phyloP scores from a whole-genome alignment of 2,329 filamentous ascomycete species.

The Ceratocystis eucalypticola region DNA sequence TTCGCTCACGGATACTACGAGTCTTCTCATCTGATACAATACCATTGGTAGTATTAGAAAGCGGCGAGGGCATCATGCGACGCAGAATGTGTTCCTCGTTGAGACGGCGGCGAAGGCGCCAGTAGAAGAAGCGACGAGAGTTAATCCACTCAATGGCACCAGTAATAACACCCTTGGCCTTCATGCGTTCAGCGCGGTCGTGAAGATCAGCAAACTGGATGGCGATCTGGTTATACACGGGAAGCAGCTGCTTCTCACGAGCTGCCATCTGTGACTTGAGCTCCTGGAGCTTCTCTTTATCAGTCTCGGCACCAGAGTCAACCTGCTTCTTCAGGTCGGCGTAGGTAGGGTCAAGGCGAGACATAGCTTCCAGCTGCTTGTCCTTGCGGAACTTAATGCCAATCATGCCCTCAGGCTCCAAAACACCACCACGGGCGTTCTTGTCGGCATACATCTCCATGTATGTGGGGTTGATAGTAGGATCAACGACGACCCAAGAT shows the following conservation, averaged over 20 bases:
- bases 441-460: conserved; percentile 99
- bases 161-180: conserved; percentile 91
- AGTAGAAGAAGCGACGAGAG: conserved; percentile 96
- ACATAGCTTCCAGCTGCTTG: conserved; percentile 95
- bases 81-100: conserved; percentile 97
- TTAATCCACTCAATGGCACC: conserved; percentile 73
- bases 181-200: conserved; percentile 93
- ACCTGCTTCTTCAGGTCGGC: conserved; percentile 70
- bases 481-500: conserved; percentile 98
- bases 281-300: conserved; percentile 58
- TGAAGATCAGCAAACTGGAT: conserved; percentile 94
- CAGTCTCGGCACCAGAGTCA: conserved; percentile 46
- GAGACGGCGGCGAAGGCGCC: conserved; percentile 89
- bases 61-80: conserved; percentile 49
- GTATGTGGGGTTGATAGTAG: conserved; percentile 86
- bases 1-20: conserved; percentile 45
- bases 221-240: conserved; percentile 90
- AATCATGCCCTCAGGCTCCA: conserved; percentile 95
- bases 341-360: conserved; percentile 76
- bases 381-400: conserved; percentile 98
- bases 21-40: conserved; percentile 31
- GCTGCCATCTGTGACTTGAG: conserved; percentile 74
- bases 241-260: conserved; percentile 78
- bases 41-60: conserved; percentile 25
- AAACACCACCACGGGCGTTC: conserved; percentile 87